Evolutionary conservation across 208 protist species (phyloP).

Genomic region (Leishmania major): DNA sequence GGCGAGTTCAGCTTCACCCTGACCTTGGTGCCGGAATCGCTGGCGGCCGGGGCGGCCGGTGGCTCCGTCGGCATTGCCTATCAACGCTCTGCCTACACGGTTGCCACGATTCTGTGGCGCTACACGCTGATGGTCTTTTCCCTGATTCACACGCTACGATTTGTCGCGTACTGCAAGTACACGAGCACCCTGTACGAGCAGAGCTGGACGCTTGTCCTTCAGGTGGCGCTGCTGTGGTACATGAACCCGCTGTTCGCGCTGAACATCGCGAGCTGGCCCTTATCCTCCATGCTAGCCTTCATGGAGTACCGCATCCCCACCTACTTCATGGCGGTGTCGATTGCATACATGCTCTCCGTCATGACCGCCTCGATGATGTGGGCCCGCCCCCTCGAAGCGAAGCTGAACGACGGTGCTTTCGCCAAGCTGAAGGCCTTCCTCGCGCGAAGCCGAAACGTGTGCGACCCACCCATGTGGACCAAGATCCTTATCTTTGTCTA

Average conservation of each 20-base stretch:
- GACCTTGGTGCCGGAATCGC: constrained; percentile 3
- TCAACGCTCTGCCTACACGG: constrained; percentile 58
- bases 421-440: constrained; percentile 26
- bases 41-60: constrained; percentile 20
- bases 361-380: constrained; percentile 83
- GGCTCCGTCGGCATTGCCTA: constrained; percentile 60
- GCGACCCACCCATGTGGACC: constrained; percentile 80
- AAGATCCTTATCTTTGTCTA: constrained; percentile 58
- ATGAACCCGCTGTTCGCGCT: constrained; percentile 70
- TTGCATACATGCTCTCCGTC: constrained; percentile 86
- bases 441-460: constrained; percentile 55
- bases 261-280: constrained; percentile 35
- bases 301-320: constrained; percentile 76
- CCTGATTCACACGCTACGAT: constrained; percentile 64
- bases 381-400: constrained; percentile 9
- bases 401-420: neutral
- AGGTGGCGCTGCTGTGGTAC: constrained; percentile 76
- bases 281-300: constrained; percentile 66
- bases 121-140: constrained; percentile 73
- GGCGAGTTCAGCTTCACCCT: constrained; percentile 14
- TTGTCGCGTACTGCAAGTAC: constrained; percentile 64
- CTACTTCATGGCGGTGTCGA: constrained; percentile 72
- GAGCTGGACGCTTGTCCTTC: constrained; percentile 64
- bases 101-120: constrained; percentile 63
- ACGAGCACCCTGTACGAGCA: constrained; percentile 82